Evolutionary conservation across 2,329 filamentous ascomycete species (phyloP).

Genomic region (Diaporthe sp.): DNA sequence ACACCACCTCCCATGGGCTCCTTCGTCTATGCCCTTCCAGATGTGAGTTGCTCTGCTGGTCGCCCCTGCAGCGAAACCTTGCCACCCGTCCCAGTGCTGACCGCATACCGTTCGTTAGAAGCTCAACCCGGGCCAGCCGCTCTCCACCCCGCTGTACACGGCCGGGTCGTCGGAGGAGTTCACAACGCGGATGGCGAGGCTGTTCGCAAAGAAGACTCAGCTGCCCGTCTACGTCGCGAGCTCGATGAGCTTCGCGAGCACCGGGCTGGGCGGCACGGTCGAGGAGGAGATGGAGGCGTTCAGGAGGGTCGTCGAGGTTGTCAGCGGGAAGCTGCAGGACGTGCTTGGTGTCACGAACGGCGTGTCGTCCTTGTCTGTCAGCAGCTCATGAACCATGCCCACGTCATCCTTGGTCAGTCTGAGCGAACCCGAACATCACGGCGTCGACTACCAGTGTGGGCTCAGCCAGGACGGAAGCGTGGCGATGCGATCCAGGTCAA

Average conservation of each 20-base stretch:
- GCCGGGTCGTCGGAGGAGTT: conserved; percentile 87
- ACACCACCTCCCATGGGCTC: conserved; percentile 78
- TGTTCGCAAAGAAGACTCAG: conserved; percentile 80
- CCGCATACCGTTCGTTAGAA: conserved; percentile 51
- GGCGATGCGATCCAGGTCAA: background rate
- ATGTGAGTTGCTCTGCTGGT: conserved; percentile 68
- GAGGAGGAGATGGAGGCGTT: conserved; percentile 97
- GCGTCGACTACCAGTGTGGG: background rate
- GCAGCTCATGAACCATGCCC: conserved; percentile 28
- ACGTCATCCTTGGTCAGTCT: background rate
- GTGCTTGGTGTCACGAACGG: conserved; percentile 46
- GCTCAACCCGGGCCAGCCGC: conserved; percentile 70
- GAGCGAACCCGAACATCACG: background rate
- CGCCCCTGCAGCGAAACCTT: background rate
- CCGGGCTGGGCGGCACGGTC: conserved; percentile 82
- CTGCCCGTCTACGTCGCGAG: conserved; percentile 92
- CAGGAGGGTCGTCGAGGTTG: conserved; percentile 78
- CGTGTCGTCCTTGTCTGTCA: conserved; percentile 42
- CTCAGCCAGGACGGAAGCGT: background rate
- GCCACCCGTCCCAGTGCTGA: background rate
- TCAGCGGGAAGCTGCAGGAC: conserved; percentile 68
- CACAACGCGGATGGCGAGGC: conserved; percentile 85
- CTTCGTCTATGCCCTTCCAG: conserved; percentile 93
- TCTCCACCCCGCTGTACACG: conserved; percentile 85
- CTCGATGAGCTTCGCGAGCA: conserved; percentile 82